Evolutionary conservation across 768 basidiomycete genomes (phyloP).

Genomic region (Serendipita sp.): DNA sequence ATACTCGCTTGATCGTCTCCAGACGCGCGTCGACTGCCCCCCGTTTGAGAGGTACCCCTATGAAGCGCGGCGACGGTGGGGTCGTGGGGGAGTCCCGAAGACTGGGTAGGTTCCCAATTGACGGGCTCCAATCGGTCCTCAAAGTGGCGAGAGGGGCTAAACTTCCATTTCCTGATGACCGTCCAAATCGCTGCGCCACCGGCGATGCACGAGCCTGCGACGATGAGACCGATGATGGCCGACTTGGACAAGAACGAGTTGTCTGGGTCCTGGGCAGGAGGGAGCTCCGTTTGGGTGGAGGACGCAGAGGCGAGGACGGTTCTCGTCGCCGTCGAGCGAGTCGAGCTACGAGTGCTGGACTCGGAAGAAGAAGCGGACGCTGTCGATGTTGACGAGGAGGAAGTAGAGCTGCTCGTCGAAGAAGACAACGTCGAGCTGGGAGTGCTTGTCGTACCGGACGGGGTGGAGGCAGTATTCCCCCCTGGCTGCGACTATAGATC

Average conservation of each 20-base stretch:
- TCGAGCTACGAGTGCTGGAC: conserved; percentile 7
- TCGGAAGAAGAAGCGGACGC: conserved; percentile 12
- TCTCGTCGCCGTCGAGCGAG: background rate
- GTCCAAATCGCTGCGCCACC: conserved; percentile 68
- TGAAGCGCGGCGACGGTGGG: conserved; percentile 20
- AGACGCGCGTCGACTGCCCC: conserved; percentile 20
- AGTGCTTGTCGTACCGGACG: conserved; percentile 13
- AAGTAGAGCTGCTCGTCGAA: conserved; percentile 6
- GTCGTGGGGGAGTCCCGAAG: conserved; percentile 8
- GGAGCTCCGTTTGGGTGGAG: conserved; percentile 3
- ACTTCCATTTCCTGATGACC: conserved; percentile 83
- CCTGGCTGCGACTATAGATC: conserved; percentile 7
- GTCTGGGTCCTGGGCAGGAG: conserved; percentile 17
- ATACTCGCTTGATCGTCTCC: conserved; percentile 15
- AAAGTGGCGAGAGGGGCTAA: conserved; percentile 62
- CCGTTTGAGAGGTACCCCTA: background rate
- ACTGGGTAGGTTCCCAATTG: conserved; percentile 70
- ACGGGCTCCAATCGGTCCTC: conserved; percentile 76
- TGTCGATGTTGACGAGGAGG: conserved; percentile 8
- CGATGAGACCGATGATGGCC: conserved; percentile 45
- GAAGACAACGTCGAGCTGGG: conserved; percentile 12
- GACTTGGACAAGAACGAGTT: conserved; percentile 8
- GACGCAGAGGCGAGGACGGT: conserved; percentile 16
- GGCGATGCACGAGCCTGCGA: conserved; percentile 50
- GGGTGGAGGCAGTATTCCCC: conserved; percentile 11